These are phyloP conservation scores for Trichoderma cornu-damae DNA, from an alignment of 2,329 filamentous ascomycete genomes.

Conservation along the genomic window DNA sequence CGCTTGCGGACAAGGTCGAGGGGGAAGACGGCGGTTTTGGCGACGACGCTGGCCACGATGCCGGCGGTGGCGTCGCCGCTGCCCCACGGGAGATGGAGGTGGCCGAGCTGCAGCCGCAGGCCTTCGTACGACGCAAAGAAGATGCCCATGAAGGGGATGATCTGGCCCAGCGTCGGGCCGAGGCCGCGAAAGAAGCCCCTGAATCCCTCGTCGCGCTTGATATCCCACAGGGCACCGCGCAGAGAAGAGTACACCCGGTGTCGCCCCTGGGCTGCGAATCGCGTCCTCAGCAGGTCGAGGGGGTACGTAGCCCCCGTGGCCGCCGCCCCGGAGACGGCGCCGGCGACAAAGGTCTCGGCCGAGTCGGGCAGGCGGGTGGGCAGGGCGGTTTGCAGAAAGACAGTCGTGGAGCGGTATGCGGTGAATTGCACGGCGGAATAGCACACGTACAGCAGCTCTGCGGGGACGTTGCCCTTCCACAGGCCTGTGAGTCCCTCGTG, in stretches of 20 bases:
- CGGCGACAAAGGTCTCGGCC: constrained; percentile 76
- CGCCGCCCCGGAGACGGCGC: constrained; percentile 73
- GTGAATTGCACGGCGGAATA: constrained; percentile 90
- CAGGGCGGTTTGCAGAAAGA: constrained; percentile 55
- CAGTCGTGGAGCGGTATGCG: constrained; percentile 70
- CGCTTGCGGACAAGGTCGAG: constrained; percentile 89
- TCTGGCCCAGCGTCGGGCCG: constrained; percentile 74
- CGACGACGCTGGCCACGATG: constrained; percentile 68
- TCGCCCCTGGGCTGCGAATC: constrained; percentile 91
- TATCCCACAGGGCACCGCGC: constrained; percentile 62
- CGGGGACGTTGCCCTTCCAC: constrained; percentile 97
- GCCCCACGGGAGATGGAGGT: constrained; percentile 59
- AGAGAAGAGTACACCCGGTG: constrained; percentile 74
- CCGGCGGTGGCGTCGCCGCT: constrained; percentile 81
- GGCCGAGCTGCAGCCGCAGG: constrained; percentile 56
- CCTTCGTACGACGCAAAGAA: constrained; percentile 90
- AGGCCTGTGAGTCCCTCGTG: constrained; percentile 80
- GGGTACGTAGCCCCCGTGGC: constrained; percentile 87
- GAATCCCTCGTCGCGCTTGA: constrained; percentile 67
- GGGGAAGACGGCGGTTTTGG: constrained; percentile 89
- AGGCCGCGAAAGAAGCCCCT: constrained; percentile 85
- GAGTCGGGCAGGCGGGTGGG: constrained; percentile 52
- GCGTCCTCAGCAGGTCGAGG: constrained; percentile 84
- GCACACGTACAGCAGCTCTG: constrained; percentile 87
- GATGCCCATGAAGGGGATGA: constrained; percentile 93